Evolutionary conservation across 805 yeast species (phyloP), one percentile per base, ranked within the genome.

Genomic region (Yarrowia keelungensis): DNA sequence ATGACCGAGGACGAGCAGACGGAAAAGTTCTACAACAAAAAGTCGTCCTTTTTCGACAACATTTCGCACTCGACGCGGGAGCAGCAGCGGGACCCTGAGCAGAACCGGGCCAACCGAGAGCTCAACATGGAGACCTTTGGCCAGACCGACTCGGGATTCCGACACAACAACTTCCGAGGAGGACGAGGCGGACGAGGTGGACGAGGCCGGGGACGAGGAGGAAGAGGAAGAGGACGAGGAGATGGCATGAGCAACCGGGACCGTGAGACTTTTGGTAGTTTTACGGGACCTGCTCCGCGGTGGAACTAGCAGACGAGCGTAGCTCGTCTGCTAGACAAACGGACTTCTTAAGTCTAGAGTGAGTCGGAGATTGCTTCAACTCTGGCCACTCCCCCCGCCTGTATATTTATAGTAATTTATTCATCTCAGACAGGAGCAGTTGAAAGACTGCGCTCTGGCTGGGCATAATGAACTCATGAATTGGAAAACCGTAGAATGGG

Each of bases 91-190:
- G 77, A 74, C 36, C 71, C 71, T 39, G 82, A 87, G 46, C 85
- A 83, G 67, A 83, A 83, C 61, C 61, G 61, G 7, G 51, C 16
- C 50, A 53, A 65, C 51, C 87, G 89, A 70, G 79, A 79, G 58
- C 83, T 90, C 75, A 92, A 92, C 76, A 74, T 86, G 79, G 97
- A 91, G 78, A 91, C 97, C 1, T 92, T 91, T 79, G 97, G 97
- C 26, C 89, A 90, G 78, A 76, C 77, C 70, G 51, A 65, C 16
- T 51, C 59, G 19, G 51, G 61, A 1, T 51, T 43, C 45, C 61
- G 61, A 19, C 46, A 50, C 50, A 71, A 79, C 73, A 79, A 81
- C 38, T 74, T 84, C 50, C 79, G 82, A 56, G 75, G 84, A 59
- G 82, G 85, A 15, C 82, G 87, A 22, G 82, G 87, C 14, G 78